Evolutionary conservation across 2,329 filamentous ascomycete species (phyloP).

Genomic region (Daldinia sp.): DNA sequence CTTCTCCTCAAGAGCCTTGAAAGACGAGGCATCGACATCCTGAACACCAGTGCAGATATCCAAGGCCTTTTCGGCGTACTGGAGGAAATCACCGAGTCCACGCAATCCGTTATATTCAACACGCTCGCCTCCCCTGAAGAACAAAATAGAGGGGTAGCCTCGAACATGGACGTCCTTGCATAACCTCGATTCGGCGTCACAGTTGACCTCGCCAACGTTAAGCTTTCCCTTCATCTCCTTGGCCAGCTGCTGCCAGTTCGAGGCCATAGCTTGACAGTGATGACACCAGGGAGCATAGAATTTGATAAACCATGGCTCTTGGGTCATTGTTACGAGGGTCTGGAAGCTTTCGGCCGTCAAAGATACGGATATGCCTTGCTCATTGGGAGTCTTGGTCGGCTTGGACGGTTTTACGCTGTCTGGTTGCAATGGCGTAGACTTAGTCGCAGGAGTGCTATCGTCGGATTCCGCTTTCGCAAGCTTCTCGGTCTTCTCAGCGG

Average conservation of each 20-base stretch:
- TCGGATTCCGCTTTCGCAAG: constrained; percentile 39
- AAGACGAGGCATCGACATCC: constrained; percentile 78
- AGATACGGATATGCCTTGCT: constrained; percentile 75
- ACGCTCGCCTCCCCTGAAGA: constrained; percentile 90
- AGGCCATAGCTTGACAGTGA: constrained; percentile 92
- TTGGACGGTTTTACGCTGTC: constrained; percentile 56
- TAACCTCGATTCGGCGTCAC: constrained; percentile 82
- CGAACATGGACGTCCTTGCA: constrained; percentile 87
- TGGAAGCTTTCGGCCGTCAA: constrained; percentile 89
- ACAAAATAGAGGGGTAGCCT: constrained; percentile 88
- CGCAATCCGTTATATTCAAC: constrained; percentile 93
- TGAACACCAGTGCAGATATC: constrained; percentile 78
- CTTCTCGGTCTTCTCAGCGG: constrained; percentile 41
- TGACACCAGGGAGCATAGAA: constrained; percentile 98
- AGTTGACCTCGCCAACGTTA: constrained; percentile 96
- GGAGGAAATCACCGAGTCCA: constrained; percentile 87
- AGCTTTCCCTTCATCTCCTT: constrained; percentile 90
- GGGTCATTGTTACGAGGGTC: constrained; percentile 81
- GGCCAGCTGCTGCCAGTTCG: constrained; percentile 87
- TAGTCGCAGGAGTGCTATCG: constrained; percentile 41
- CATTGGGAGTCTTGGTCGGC: constrained; percentile 71
- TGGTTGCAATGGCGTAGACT: constrained; percentile 27
- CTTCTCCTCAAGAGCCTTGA: constrained; percentile 86
- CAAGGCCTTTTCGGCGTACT: constrained; percentile 86
- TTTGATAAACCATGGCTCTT: constrained; percentile 97